Evolutionary conservation across 2,329 filamentous ascomycete species (phyloP), one percentile per base, ranked within the genome.

Genomic region (Fusarium sp.): DNA sequence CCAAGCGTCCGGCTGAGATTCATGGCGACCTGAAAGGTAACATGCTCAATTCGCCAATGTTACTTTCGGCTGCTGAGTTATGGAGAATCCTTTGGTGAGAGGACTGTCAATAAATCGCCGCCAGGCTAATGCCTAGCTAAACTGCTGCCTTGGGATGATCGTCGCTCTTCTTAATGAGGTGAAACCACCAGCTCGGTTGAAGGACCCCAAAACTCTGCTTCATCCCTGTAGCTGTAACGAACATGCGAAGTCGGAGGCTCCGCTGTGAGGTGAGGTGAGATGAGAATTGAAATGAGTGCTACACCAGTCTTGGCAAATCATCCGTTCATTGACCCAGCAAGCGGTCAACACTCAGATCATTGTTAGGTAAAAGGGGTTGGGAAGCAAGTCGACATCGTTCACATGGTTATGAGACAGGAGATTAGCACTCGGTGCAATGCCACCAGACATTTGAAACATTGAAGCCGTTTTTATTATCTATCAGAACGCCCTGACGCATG

Each of bases 401-500:
- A 41, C 55, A 45, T 38, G 34, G 44, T 50, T 38, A 32, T 60
- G 66, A 47, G 45, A 51, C 39, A 45, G 45, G 61, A 57, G 47
- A 48, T 60, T 64, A 55, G 58, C 68, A 52, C 63, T 68, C 41
- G 36, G 20, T 36, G 36, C 32, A 62, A 47, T 47, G 26, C 44
- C 58, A 50, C 42, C 39, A 51, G 62, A 44, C 47, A 41, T 65
- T 57, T 30, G 48, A 75, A 74, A 73, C 64, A 73, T 50, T 73
- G 47, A 75, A 75, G 45, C 66, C 75, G 64, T 54, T 76, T 76
- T 72, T 58, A 68, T 75, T 74, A 75, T 78, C 77, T 77, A 77
- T 75, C 72, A 75, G 66, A 78, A 78, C 77, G 77, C 77, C 77
- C 74, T 75, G 63, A 63, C 66, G 75, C 76, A 78, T 78, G 75